These are phyloP conservation scores for Botrytis tulipae DNA, from an alignment of 2,329 filamentous ascomycete genomes.

Conservation along the genomic window DNA sequence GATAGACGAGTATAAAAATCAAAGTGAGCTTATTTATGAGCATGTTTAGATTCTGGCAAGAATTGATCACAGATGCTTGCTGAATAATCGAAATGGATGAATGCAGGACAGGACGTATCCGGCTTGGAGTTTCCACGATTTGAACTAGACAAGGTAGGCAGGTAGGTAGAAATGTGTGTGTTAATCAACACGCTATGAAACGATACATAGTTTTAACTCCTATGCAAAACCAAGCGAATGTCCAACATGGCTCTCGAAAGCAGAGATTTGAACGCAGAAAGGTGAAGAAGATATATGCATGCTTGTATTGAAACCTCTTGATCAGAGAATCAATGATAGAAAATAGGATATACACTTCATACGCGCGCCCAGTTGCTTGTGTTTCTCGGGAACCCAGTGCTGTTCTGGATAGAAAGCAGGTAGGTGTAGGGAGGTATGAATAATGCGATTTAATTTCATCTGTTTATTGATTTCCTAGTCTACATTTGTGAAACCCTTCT, in stretches of 20 bases:
- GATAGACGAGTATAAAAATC: not conserved
- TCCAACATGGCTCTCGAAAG: not conserved
- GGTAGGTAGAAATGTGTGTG: not conserved
- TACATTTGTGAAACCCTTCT: not conserved
- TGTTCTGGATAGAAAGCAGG: not conserved
- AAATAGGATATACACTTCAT: not conserved
- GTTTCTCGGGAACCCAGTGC: too few species aligned
- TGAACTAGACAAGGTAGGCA: not conserved
- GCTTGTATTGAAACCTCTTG: too few species aligned
- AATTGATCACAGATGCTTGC: not conserved
- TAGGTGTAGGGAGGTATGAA: not conserved
- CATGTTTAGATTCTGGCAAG: not conserved
- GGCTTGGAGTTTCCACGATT: not conserved
- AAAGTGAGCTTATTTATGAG: not conserved
- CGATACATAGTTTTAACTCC: rapidly evolving
- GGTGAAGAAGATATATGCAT: not conserved
- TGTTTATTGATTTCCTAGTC: not conserved
- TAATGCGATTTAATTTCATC: not conserved
- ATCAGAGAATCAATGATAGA: not conserved
- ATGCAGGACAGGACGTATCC: not conserved
- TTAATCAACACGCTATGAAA: not conserved
- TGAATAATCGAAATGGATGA: not conserved
- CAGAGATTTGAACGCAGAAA: not conserved
- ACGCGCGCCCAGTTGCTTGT: not conserved
- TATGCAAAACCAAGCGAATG: not conserved